Evolutionary conservation across 2,329 filamentous ascomycete species (phyloP), one percentile per base, ranked within the genome.

Genomic region (Monilinia polystroma): DNA sequence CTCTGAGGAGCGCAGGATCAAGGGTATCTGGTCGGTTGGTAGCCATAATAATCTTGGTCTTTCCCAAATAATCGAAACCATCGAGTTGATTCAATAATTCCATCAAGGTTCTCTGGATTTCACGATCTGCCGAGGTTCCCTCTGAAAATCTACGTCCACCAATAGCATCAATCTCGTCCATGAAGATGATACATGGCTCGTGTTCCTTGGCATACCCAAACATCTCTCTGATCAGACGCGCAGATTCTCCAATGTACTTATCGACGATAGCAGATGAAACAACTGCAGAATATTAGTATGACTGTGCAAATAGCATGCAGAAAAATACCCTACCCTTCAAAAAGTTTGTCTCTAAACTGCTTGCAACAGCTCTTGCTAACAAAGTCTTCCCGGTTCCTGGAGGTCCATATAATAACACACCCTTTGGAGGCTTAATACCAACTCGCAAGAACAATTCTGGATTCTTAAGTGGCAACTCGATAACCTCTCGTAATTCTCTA

Each of bases 11-110:
- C 1, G 94, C 94, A 45, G 94, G 94, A 77, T 99, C 94, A 59
- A 99, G 87, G 0, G 94, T 98, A 79, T 98, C 94, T 18, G 94
- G 95, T 80, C 95, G 86, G 84, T 99, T 99, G 68, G 95, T 98
- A 49, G 93, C 95, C 96, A 99, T 99, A 82, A 99, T 99, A 78
- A 99, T 99, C 84, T 99, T 99, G 66, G 95, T 99, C 85, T 99
- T 97, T 74, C 96, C 95, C 49, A 99, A 85, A 81, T 99, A 99
- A 81, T 99, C 95, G 82, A 99, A 99, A 73, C 96, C 95, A 78
- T 99, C 95, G 64, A 99, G 87, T 80, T 99, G 95, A 81, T 99
- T 99, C 70, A 99, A 89, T 66, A 99, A 85, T 80, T 99, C 95
- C 95, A 99, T 99, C 68, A 99, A 83, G 47, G 95, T 99, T 76